Evolutionary conservation across 2,329 filamentous ascomycete species (phyloP), one percentile per base, ranked within the genome.

Genomic region (Colletotrichum echinochloae): DNA sequence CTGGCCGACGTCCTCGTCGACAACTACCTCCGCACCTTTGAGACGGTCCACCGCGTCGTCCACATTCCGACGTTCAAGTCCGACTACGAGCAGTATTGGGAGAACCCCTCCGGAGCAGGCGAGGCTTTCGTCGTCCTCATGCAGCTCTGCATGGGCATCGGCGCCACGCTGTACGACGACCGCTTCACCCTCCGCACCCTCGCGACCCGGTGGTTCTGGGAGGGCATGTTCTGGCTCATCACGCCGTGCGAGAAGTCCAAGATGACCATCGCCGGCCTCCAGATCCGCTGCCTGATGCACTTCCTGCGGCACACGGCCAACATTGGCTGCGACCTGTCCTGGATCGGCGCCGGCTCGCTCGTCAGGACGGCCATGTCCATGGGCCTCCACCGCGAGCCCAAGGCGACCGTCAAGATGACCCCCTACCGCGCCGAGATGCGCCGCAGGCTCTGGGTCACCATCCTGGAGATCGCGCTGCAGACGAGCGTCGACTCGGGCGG

Each of bases 351-450:
- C 0, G 88, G 88, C 0, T 77, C 80, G 0, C 71, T 89, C 14
- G 70, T 89, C n/a, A 81, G 88, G 14, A 83, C 82, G 9, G 88
- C 87, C 62, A 85, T 90, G 75, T 83, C 83, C 65, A 88, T 89
- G 82, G 88, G 88, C 4, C 79, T 90, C 7, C 87, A 90, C 74
- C 83, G 86, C 1, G 88, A 90, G 65, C 88, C 88, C 0, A 81
- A 79, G 37, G 79, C 83, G 66, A 82, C 89, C 5, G 80, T 82
- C 8, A 80, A 81, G 26, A 85, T 87, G 81, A 81, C 84, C 2
- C 74, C 78, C 0, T 82, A 86, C 44, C 80, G 83, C 26, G 81
- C 83, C 1, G 88, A 90, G 76, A 83, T 90, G 76, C 82, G 88
- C 2, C 80, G 88, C 5, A 81, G 88, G 3, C 74, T 90, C 1